A percentile compares a stretch with the other conserved stretches of the same genome.
phyloP scores from a whole-genome alignment of 176 grass and related monocot species.

The Raddia guianensis region DNA sequence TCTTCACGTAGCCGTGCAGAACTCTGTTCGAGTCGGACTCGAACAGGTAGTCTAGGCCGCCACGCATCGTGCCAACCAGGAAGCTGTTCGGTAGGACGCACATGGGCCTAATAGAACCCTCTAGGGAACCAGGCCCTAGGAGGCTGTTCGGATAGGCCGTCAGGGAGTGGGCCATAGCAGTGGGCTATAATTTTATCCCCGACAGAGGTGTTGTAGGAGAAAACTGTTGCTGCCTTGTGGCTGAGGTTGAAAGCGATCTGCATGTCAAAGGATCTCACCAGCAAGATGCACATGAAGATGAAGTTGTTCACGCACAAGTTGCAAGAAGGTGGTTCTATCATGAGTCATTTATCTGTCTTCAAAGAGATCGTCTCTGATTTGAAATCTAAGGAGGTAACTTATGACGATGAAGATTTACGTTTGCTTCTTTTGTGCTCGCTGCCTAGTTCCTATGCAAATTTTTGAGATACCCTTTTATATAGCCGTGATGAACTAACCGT shows the following conservation, averaged over 20 bases:
- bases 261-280: constrained; percentile 19
- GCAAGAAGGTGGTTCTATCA: background rate
- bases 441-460: background rate
- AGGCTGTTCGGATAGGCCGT: too few species aligned
- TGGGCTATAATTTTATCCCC: too few species aligned
- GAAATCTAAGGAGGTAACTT: constrained; percentile 4
- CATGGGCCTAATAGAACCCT: too few species aligned
- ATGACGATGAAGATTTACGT: constrained; percentile 22
- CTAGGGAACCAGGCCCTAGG: too few species aligned
- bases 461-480: background rate
- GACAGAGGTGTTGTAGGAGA: too few species aligned
- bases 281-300: background rate
- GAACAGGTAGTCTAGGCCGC: too few species aligned
- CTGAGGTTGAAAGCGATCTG: constrained; percentile 11
- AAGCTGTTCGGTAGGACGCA: too few species aligned
- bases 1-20: too few species aligned
- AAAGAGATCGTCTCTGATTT: constrained; percentile 24
- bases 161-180: too few species aligned
- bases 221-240: background rate
- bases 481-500: background rate
- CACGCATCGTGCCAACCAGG: too few species aligned
- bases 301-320: background rate
- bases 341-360: background rate
- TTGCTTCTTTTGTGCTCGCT: background rate
- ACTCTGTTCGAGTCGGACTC: too few species aligned